Evolutionary conservation across 2,329 filamentous ascomycete genomes (phyloP).

Genomic region (Fusarium hostae): DNA sequence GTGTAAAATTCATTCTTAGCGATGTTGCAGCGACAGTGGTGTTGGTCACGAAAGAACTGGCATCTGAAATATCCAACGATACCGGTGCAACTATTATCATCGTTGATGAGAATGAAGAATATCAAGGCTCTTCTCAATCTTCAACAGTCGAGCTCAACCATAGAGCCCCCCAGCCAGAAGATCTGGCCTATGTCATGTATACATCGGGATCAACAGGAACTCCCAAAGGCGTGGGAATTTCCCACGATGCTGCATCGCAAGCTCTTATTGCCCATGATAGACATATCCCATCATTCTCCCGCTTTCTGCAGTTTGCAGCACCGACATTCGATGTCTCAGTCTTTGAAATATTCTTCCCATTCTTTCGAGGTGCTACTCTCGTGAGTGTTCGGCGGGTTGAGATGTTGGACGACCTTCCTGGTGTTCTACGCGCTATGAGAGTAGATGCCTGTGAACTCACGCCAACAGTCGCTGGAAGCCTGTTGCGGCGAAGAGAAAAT

Average conservation of each 20-base stretch:
- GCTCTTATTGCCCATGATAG: conserved; percentile 83
- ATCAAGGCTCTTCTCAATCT: background rate
- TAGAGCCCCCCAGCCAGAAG: conserved; percentile 45
- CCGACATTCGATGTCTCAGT: conserved; percentile 95
- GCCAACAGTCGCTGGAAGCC: conserved; percentile 83
- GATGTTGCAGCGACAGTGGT: conserved; percentile 79
- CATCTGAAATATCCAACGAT: conserved; percentile 51
- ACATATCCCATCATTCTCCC: conserved; percentile 78
- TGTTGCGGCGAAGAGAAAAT: conserved; percentile 73
- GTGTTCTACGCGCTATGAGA: conserved; percentile 69
- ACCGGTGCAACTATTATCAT: conserved; percentile 50
- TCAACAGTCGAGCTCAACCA: conserved; percentile 8
- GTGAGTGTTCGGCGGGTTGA: conserved; percentile 74
- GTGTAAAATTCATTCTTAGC: conserved; percentile 81
- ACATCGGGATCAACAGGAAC: conserved; percentile 90
- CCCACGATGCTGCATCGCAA: conserved; percentile 83
- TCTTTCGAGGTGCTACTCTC: conserved; percentile 78
- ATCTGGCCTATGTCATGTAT: conserved; percentile 90
- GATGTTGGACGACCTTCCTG: conserved; percentile 80
- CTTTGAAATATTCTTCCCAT: conserved; percentile 93
- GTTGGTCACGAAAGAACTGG: conserved; percentile 68
- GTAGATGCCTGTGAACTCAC: conserved; percentile 91
- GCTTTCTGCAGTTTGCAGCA: conserved; percentile 91
- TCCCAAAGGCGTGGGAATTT: conserved; percentile 87
- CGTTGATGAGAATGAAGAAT: conserved; percentile 47